Percentiles rank a stretch among this genome's conserved stretches.
Conservation (phyloP, 257 asterid genomes). For the Eucommia ulmoides region DNA sequence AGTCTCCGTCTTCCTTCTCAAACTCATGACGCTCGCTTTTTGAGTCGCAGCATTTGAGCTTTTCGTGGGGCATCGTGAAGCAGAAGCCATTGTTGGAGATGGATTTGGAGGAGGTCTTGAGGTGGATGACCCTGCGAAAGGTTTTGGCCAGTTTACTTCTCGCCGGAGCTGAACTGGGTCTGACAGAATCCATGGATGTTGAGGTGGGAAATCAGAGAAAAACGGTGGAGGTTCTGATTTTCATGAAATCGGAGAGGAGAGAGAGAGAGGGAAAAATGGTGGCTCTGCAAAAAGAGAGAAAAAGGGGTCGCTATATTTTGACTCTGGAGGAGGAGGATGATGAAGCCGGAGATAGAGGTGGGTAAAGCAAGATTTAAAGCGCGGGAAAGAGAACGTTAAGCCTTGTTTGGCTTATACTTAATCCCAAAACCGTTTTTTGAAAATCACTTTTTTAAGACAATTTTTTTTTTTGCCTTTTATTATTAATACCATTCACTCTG, state of each 20-base stretch:
- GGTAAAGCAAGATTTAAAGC: conserved; percentile 21
- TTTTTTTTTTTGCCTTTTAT: too few species aligned
- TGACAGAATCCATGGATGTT: conserved; percentile 47
- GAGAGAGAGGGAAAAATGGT: conserved; percentile 5
- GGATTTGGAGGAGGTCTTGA: conserved; percentile 24
- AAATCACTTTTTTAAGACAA: too few species aligned
- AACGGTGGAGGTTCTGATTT: background rate
- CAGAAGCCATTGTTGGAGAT: conserved; percentile 52
- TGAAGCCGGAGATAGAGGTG: conserved; percentile 3
- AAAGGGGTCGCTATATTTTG: conserved; percentile 18
- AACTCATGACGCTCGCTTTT: conserved; percentile 18
- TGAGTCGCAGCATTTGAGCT: conserved; percentile 75
- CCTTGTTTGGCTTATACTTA: too few species aligned
- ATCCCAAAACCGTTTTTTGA: too few species aligned
- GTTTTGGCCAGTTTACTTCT: conserved; percentile 48
- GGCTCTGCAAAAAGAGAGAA: conserved; percentile 12
- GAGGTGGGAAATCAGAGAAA: background rate
- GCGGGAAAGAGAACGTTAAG: conserved; percentile 41
- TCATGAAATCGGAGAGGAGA: too few species aligned
- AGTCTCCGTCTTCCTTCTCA: conserved; percentile 35
- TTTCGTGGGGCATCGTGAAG: conserved; percentile 66
- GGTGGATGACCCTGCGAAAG: conserved; percentile 41
- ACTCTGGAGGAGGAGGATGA: conserved; percentile 10
- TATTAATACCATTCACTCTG: too few species aligned
- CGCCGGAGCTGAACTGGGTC: conserved; percentile 29